A percentile compares a stretch with the other conserved stretches of the same genome.
Evolutionary conservation across 2,329 filamentous ascomycete species (phyloP).

Genomic region (Neopestalotiopsis clavispora): DNA sequence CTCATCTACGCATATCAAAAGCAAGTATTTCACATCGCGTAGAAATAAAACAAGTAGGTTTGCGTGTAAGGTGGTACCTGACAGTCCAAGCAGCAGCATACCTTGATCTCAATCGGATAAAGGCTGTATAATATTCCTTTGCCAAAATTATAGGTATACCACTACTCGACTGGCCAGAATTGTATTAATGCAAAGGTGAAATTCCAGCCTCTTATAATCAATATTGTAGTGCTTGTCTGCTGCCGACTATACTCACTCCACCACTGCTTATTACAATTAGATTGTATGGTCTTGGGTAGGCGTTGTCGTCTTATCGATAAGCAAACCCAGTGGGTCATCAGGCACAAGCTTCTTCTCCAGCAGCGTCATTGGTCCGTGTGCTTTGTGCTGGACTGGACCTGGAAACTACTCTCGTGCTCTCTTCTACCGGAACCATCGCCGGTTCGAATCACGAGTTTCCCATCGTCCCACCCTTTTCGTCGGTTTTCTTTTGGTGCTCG

Average conservation of each 20-base stretch:
- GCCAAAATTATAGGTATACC: too few relatives aligned
- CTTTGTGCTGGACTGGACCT: not conserved
- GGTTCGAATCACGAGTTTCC: not conserved
- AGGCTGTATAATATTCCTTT: too few relatives aligned
- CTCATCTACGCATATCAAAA: too few relatives aligned
- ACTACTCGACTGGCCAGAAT: too few relatives aligned
- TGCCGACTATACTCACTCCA: not conserved
- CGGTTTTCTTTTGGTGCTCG: not conserved
- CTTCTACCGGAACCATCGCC: not conserved
- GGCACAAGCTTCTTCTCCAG: conserved; percentile 8
- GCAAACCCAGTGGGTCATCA: conserved; percentile 6
- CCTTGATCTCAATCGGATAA: too few relatives aligned
- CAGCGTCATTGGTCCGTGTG: conserved; percentile 5
- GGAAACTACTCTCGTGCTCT: not conserved
- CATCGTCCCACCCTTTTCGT: not conserved
- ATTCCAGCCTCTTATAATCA: not conserved
- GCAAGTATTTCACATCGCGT: too few relatives aligned
- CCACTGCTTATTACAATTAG: not conserved
- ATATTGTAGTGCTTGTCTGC: not conserved
- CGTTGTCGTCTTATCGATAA: not conserved
- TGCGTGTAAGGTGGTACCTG: too few relatives aligned
- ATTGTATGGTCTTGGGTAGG: not conserved
- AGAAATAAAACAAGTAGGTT: too few relatives aligned
- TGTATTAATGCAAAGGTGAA: too few relatives aligned
- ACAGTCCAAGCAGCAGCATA: too few relatives aligned